These are phyloP conservation scores for Chlamydomonas asymmetrica DNA, from an alignment of 139 green algal genomes.

Conservation along the genomic window DNA sequence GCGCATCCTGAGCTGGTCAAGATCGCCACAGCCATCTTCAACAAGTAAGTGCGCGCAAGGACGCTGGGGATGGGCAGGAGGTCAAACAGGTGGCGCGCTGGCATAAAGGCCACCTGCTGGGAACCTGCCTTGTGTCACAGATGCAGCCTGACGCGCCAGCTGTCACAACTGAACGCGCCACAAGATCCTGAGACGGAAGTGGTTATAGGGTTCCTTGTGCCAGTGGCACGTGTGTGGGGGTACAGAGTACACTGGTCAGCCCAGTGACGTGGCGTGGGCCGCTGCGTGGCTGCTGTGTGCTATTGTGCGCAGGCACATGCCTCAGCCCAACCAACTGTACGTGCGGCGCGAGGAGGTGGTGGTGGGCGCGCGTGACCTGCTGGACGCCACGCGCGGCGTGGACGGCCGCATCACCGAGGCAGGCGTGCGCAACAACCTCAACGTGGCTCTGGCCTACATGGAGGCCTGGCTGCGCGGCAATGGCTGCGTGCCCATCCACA, in stretches of 20 bases:
- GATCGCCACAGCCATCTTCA: conserved; percentile 69
- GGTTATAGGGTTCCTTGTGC: background rate
- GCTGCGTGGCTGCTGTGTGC: no score
- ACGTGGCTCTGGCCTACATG: conserved; percentile 82
- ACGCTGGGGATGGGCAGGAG: no score
- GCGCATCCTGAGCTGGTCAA: conserved; percentile 78
- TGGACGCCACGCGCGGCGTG: conserved; percentile 42
- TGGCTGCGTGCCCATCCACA: conserved; percentile 87
- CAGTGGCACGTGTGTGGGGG: background rate
- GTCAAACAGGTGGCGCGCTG: no score
- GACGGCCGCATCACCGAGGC: conserved; percentile 61
- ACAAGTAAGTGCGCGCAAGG: conserved; percentile 38
- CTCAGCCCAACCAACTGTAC: conserved; percentile 73
- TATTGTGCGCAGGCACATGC: conserved; percentile 73
- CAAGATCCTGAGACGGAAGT: no score
- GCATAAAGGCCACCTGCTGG: no score
- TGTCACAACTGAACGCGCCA: no score
- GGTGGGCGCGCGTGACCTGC: conserved; percentile 59
- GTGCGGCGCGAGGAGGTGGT: conserved; percentile 68
- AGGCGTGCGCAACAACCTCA: conserved; percentile 68
- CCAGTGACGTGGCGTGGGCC: background rate
- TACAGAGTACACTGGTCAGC: no score
- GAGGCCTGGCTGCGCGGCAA: conserved; percentile 83
- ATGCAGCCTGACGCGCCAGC: no score
- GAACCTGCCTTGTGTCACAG: no score